phyloP scores from a whole-genome alignment of 2,329 filamentous ascomycete genomes.

The Aureobasidium sp. region DNA sequence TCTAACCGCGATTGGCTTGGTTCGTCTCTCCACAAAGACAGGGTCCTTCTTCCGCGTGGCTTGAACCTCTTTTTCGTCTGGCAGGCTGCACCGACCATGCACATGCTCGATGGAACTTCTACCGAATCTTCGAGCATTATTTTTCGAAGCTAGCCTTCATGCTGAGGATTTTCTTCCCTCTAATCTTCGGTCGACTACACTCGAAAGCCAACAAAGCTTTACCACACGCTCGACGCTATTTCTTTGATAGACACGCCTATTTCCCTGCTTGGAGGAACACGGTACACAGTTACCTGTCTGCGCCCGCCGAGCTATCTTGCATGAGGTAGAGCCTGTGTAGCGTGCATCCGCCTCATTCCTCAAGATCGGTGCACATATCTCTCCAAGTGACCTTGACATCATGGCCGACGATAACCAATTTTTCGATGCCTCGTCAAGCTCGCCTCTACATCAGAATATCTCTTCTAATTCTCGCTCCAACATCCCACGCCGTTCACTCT shows the following conservation, averaged over 20 bases:
- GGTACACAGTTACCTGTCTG: constrained; percentile 5
- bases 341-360: constrained; percentile 13
- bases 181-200: neutral
- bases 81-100: neutral
- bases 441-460: neutral
- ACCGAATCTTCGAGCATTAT: neutral
- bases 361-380: neutral
- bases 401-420: constrained; percentile 15
- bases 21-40: neutral
- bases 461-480: neutral
- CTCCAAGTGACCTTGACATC: constrained; percentile 6
- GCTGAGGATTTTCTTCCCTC: too few species aligned
- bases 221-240: neutral
- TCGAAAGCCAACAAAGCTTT: neutral
- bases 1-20: neutral
- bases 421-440: neutral
- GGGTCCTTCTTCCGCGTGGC: neutral
- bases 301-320: neutral
- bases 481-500: constrained; percentile 2
- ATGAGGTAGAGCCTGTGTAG: constrained; percentile 14
- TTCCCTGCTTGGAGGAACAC: neutral
- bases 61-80: constrained; percentile 1
- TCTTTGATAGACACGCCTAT: neutral
- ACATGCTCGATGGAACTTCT: neutral
- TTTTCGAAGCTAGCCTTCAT: neutral